These are phyloP conservation scores for Chrysoporthe puriensis DNA, from an alignment of 2,329 filamentous ascomycete genomes.

Conservation along the genomic window DNA sequence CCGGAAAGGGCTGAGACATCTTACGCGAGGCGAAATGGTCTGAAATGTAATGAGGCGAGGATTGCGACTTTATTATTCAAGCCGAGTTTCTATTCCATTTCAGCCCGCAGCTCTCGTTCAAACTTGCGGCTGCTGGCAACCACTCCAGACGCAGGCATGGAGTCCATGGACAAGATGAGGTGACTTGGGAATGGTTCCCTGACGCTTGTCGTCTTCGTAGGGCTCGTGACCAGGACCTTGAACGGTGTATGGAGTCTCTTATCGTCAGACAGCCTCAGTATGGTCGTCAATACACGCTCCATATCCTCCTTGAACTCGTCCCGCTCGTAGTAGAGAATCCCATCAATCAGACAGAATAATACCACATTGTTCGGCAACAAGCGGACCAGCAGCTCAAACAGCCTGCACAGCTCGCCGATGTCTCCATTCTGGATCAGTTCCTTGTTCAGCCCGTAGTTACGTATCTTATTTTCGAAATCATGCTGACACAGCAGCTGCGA, in stretches of 20 bases:
- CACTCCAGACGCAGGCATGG: neutral
- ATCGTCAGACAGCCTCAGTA: neutral
- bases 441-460: neutral
- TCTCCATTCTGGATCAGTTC: neutral
- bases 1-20: no score
- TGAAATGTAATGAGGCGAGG: no score
- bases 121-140: neutral
- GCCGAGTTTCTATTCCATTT: no score
- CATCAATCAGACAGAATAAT: conserved; percentile 2
- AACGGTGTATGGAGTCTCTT: neutral
- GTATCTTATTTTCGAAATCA: neutral
- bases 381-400: neutral
- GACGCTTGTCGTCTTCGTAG: neutral
- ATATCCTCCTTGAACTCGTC: neutral
- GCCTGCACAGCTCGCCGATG: neutral
- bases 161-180: conserved; percentile 1
- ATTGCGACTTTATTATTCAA: no score
- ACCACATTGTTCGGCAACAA: neutral
- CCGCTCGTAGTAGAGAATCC: conserved; percentile 8
- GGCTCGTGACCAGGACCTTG: conserved; percentile 16
- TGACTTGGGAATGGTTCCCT: neutral
- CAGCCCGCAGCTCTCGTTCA: no score
- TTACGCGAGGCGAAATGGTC: no score
- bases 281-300: neutral
- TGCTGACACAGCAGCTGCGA: conserved; percentile 2